Percentiles rank a stretch among this genome's conserved stretches.
Conservation (phyloP, 164 flowering plant species). For the Nelumbo lutea region DNA sequence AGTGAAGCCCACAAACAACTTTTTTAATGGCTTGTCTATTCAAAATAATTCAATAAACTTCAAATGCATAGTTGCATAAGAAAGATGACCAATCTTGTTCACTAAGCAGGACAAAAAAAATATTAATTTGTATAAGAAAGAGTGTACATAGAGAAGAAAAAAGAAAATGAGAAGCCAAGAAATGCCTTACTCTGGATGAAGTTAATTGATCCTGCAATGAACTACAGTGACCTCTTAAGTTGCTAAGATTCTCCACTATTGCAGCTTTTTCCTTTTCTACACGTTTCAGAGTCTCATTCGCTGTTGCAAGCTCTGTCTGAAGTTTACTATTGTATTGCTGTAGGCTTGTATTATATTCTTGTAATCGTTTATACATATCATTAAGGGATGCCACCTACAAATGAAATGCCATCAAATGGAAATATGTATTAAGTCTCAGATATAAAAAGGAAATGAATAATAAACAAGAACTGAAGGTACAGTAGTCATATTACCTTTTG, state of each 20-base stretch:
- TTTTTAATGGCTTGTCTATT: too few species aligned
- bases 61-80: too few species aligned
- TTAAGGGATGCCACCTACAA: conserved; percentile 55
- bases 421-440: background rate
- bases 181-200: conserved; percentile 51
- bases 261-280: conserved; percentile 72
- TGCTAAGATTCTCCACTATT: conserved; percentile 69
- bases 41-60: too few species aligned
- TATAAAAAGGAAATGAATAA: background rate
- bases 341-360: conserved; percentile 86
- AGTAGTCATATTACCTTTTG: conserved; percentile 45
- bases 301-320: conserved; percentile 66
- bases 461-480: background rate
- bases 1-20: too few species aligned
- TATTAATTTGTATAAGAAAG: background rate
- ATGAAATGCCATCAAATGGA: background rate
- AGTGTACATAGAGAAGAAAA: background rate
- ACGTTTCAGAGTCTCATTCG: conserved; percentile 58
- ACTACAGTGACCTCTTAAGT: conserved; percentile 50
- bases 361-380: conserved; percentile 74
- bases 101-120: background rate
- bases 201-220: conserved; percentile 62
- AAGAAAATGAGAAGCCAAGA: background rate
- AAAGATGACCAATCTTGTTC: background rate
- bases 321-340: conserved; percentile 92